phyloP scores from a whole-genome alignment of 2,329 filamentous ascomycete genomes.

The Calonectria naviculata region DNA sequence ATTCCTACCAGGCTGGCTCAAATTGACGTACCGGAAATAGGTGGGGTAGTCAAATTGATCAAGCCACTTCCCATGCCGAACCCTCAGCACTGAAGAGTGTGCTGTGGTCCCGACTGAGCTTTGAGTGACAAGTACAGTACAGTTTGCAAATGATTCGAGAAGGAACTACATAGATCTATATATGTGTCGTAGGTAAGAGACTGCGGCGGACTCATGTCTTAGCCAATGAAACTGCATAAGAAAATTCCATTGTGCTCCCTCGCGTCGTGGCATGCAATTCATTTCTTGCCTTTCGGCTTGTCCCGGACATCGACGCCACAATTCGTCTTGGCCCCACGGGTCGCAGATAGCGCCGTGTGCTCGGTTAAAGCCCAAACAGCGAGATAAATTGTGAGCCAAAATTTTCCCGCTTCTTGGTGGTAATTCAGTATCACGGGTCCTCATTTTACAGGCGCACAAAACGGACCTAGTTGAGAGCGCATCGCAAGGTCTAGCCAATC shows the following conservation, averaged over 20 bases:
- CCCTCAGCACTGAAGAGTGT: no score
- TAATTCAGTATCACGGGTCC: background rate
- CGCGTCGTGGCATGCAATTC: background rate
- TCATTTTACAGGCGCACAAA: background rate
- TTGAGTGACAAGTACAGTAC: no score
- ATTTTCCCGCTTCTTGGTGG: background rate
- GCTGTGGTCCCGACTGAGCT: no score
- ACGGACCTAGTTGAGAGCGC: background rate
- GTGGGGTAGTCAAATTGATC: no score
- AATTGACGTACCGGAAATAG: no score
- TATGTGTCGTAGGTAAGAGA: no score
- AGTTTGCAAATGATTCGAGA: no score
- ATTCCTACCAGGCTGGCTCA: no score
- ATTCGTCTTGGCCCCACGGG: background rate
- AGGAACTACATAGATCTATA: no score
- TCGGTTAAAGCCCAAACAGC: background rate
- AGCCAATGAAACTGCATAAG: background rate
- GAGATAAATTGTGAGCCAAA: background rate
- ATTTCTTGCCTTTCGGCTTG: background rate
- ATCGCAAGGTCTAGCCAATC: background rate
- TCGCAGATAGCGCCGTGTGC: background rate
- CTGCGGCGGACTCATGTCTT: background rate
- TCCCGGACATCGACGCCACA: background rate
- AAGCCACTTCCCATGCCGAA: no score
- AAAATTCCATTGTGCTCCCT: background rate